Conservation (phyloP, 1,284 basidiomycete species). For the Anthracocystis walkeri region DNA sequence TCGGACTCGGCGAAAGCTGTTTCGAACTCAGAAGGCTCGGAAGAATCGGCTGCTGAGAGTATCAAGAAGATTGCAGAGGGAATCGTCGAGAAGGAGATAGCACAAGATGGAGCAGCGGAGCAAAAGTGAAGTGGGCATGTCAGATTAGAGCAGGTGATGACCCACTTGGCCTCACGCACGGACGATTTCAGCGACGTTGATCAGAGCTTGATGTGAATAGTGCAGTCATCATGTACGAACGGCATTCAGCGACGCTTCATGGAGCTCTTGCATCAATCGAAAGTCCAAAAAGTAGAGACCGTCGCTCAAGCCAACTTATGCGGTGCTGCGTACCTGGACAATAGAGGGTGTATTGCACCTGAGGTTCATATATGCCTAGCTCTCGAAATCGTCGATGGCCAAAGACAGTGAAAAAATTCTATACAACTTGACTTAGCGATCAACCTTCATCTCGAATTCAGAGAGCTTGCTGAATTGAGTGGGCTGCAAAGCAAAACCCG, state of each 20-base stretch:
- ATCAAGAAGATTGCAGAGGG: conserved; percentile 48
- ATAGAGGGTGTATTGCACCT: too few species aligned
- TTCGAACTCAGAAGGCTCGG: not conserved
- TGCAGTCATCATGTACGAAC: too few species aligned
- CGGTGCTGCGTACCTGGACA: too few species aligned
- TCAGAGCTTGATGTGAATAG: too few species aligned
- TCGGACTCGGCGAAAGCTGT: not conserved
- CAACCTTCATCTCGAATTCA: not conserved
- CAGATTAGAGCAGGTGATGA: not conserved
- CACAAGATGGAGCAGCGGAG: conserved; percentile 21
- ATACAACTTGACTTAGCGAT: not conserved
- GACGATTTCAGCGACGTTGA: too few species aligned
- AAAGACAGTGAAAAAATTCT: not conserved
- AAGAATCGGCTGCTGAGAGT: conserved; percentile 24
- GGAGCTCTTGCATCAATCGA: too few species aligned
- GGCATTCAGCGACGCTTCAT: too few species aligned
- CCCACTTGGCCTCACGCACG: too few species aligned
- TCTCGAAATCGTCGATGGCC: conserved; percentile 1
- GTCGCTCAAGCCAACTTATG: too few species aligned
- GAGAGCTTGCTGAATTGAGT: not conserved
- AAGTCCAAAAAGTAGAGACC: too few species aligned
- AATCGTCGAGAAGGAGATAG: conserved; percentile 49
- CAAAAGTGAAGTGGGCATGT: conserved; percentile 12
- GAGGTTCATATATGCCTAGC: too few species aligned
- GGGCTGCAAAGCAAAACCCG: not conserved